Base-by-base conservation (phyloP, 108 stramenopile species). In the Fistulifera solaris region DNA sequence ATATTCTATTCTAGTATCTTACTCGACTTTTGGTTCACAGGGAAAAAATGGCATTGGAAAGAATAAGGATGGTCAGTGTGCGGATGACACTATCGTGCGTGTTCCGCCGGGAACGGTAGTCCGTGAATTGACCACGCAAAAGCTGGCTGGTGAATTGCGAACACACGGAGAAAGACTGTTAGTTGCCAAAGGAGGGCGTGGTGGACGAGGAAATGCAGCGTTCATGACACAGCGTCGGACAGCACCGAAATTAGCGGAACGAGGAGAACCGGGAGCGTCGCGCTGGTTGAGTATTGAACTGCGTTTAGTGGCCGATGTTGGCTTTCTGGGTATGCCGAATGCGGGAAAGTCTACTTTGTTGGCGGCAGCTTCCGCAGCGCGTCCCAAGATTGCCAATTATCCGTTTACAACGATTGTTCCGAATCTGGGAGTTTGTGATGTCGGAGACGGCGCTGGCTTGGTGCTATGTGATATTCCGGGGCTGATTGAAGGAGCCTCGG, bases 401-500 rank as follows among this genome's bases (percentile, higher is more conserved):
- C 93, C 97, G 16, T 98, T 98, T 59, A 98, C 97, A 10, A 98
- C 97, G 0, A 85, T 96, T 52, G 89, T 93, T 13, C 97, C 97
- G 1, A 98, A 98, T 63, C 66, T 98, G 24, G 97, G 97, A 14
- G 94, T 93, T 10, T 91, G 85, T 52, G 90, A 93, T 71, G 83
- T 79, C 3, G 85, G 78, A 22, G 82, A 82, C 27, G 79, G 85
- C 27, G 72, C 76, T 27, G 91, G 91, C n/a, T 56, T 95, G 60
- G 79, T 94, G 27, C 55, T 96, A 40, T 89, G 86, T 52, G 95
- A 96, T 67, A 93, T 96, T 73, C 95, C 95, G 19, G 95, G 95
- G 16, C 60, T 96, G 41, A 88, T 96, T 62, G 90, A 92, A 63
- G 92, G 54, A 18, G 95, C 95, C 10, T 67, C 87, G 11, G 68